Base-by-base conservation (phyloP, 1,139 yeast genomes). In the Saccharomyces hybrid region DNA sequence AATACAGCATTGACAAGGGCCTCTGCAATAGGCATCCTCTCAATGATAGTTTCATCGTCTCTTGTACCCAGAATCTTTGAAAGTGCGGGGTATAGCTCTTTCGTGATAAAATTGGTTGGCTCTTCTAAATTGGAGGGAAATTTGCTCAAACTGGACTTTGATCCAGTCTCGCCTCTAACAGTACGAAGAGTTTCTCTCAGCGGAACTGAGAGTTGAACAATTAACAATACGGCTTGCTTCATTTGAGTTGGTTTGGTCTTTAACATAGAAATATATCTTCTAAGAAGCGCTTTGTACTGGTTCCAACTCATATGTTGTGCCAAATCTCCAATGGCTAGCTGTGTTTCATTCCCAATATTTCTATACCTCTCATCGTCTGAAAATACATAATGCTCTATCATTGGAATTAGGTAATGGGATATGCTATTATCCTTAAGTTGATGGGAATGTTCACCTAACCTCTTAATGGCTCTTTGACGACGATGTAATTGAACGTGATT, bases 401-500 rank as follows among this genome's bases (percentile, higher is more conserved):
- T 79, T 2, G 99, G 98, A 56, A 95, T 72, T 52, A 95, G 67
- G 66, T 86, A 90, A 64, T 88, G 95, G 0, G 96, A 79, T 54
- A 91, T 82, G 61, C 83, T 84, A 44, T 76, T 73, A 44, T 81
- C 82, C 2, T 78, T 71, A 13, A 91, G 70, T 28, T 71, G 61
- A 13, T 59, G 51, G 0, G 77, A 74, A 49, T 74, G 60, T 7
- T 75, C 75, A 28, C 77, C 75, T 34, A 89, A 73, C 56, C 88
- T 78, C 61, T 82, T 78, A 27, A 93, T 77, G 0, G 97, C 96
- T 63, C 89, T 79, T 67, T 86, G 90, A 63, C 97, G 85, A 71
- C 96, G 82, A 65, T 86, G 91, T 23, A 86, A 67, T 72, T 95
- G 99, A 52, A 93, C 83, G 67, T 93, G 97, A 58, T 79, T 79